Evolutionary conservation across 2,329 filamentous ascomycete genomes (phyloP).

Genomic region (Fusarium neocosmosporiellum): DNA sequence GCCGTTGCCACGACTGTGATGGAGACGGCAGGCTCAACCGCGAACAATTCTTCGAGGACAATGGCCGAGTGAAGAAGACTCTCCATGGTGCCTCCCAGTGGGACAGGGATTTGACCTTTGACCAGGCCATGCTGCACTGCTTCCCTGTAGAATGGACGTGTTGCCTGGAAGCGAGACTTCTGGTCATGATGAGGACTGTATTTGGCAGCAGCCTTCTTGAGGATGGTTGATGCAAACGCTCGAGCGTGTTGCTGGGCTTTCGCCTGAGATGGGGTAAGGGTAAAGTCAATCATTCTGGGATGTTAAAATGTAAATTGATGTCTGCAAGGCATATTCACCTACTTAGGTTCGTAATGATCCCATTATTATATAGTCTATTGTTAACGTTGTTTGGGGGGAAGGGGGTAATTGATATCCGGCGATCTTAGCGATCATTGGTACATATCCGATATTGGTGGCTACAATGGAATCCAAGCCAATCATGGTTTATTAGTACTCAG

Average conservation of each 20-base stretch:
- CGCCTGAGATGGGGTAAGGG: not conserved
- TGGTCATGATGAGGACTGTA: not conserved
- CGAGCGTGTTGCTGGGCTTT: not conserved
- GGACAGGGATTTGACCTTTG: slow-evolving; percentile 57
- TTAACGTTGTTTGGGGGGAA: not conserved
- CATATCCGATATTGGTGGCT: not conserved
- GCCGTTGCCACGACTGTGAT: slow-evolving; percentile 64
- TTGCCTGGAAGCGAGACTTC: slow-evolving; percentile 5
- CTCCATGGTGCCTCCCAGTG: slow-evolving; percentile 58
- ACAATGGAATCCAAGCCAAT: not conserved
- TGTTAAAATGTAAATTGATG: not conserved
- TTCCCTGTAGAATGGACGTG: not conserved
- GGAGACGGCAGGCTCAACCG: slow-evolving; percentile 60
- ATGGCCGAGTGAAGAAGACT: slow-evolving; percentile 61
- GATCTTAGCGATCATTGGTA: not conserved
- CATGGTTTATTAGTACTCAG: not conserved
- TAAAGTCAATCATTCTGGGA: not conserved
- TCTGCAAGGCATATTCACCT: not conserved
- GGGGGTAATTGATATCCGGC: not conserved
- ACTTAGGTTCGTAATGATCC: not conserved
- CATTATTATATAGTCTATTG: not conserved
- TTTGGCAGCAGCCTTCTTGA: not conserved
- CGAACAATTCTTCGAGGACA: slow-evolving; percentile 64
- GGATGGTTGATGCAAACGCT: not conserved
- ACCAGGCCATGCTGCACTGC: slow-evolving; percentile 47